These are phyloP conservation scores for Hirsutella thompsonii DNA, from an alignment of 2,329 filamentous ascomycete species.

Conservation along the genomic window DNA sequence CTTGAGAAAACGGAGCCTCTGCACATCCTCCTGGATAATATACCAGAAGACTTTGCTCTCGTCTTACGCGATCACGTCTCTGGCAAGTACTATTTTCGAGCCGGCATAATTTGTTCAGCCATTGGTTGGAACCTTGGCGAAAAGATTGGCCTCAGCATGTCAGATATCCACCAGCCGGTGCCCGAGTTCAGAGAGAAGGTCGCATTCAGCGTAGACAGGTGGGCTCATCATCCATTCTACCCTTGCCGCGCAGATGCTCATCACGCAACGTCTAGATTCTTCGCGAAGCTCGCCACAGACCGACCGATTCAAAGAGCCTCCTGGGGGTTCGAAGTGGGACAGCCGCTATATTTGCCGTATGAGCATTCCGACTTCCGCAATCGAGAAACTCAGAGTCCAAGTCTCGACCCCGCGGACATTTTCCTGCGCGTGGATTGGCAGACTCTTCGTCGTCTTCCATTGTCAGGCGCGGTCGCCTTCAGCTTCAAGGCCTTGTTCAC, in stretches of 20 bases:
- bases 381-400: conserved; percentile 42
- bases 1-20: conserved; percentile 53
- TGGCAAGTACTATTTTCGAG: conserved; percentile 62
- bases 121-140: conserved; percentile 67
- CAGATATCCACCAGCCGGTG: conserved; percentile 60
- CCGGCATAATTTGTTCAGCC: conserved; percentile 65
- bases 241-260: not conserved
- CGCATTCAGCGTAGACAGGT: conserved; percentile 78
- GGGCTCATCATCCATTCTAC: conserved; percentile 12
- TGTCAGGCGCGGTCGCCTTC: conserved; percentile 66
- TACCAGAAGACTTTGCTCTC: conserved; percentile 76
- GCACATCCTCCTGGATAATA: conserved; percentile 58
- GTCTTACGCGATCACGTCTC: conserved; percentile 58
- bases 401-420: conserved; percentile 44
- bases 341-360: conserved; percentile 63
- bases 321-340: conserved; percentile 68
- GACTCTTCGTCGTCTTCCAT: conserved; percentile 63
- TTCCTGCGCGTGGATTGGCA: conserved; percentile 79
- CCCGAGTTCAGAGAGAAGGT: conserved; percentile 83
- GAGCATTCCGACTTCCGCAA: conserved; percentile 51
- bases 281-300: conserved; percentile 61
- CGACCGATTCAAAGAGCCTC: conserved; percentile 73
- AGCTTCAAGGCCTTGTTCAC: conserved; percentile 86
- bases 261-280: conserved; percentile 41
- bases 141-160: conserved; percentile 60